Percentiles rank a stretch among this genome's conserved stretches.
Conservation (phyloP, 345 rosid genomes). For the Psidium friedrichsthalianum region DNA sequence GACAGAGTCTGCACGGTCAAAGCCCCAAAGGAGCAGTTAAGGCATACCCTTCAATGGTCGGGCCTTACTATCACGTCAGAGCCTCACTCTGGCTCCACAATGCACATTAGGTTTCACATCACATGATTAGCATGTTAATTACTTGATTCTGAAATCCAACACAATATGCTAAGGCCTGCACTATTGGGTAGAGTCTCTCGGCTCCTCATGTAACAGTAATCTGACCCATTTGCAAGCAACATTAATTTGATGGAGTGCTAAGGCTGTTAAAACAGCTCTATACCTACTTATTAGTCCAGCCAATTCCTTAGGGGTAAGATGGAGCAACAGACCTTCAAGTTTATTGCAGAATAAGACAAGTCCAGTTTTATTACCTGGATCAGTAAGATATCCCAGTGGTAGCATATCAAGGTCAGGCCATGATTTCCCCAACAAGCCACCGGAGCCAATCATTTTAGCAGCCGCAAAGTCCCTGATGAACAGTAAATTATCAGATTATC, state of each 20-base stretch:
- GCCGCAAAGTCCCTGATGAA: constrained; percentile 54
- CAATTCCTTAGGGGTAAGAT: neutral
- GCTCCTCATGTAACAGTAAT: neutral
- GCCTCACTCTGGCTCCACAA: neutral
- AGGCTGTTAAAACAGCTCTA: neutral
- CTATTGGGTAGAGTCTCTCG: neutral
- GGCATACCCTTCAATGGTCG: neutral
- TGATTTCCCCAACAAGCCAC: constrained; percentile 59
- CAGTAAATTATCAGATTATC: neutral
- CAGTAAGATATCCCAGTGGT: constrained; percentile 88
- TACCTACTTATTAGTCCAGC: neutral
- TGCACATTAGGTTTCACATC: neutral
- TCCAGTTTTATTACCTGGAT: constrained; percentile 41
- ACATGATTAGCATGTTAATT: neutral
- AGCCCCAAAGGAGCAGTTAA: neutral
- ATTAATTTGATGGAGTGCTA: neutral
- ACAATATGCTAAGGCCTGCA: neutral
- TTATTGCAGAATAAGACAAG: constrained; percentile 2
- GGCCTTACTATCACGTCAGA: neutral
- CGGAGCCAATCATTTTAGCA: constrained; percentile 54
- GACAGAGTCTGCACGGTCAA: neutral
- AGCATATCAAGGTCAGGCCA: constrained; percentile 97
- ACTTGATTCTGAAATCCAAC: neutral
- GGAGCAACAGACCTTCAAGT: neutral
- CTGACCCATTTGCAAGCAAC: neutral